Evolutionary conservation across 1,284 basidiomycete species (phyloP).

Genomic region (Marasmius fiardii): DNA sequence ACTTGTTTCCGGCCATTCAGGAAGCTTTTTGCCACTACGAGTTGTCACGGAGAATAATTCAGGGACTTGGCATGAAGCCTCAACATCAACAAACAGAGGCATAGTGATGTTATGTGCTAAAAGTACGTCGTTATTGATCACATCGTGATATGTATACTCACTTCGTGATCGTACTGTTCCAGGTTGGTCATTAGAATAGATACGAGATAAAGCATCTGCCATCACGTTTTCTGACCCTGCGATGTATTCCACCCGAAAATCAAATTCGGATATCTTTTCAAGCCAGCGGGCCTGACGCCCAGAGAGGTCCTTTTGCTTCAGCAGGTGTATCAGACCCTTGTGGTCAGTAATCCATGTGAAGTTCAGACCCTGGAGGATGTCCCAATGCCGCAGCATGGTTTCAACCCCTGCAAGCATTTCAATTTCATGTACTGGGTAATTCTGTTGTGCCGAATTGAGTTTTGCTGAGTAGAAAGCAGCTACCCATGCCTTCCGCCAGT

Average conservation of each 20-base stretch:
- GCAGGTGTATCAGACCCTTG: conserved; percentile 3
- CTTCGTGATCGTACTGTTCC: conserved; percentile 1
- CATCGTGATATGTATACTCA: conserved; percentile 7
- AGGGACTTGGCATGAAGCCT: neutral
- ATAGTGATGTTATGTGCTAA: neutral
- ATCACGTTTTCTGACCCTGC: conserved; percentile 1
- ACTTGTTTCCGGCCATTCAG: too few species aligned
- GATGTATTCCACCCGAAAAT: conserved; percentile 11
- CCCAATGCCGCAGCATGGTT: conserved; percentile 19
- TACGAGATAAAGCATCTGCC: conserved; percentile 1
- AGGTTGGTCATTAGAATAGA: conserved; percentile 8
- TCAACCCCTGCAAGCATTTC: conserved; percentile 25
- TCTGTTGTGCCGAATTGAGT: conserved; percentile 14
- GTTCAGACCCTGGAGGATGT: conserved; percentile 10
- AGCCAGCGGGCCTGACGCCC: conserved; percentile 9
- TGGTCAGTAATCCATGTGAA: conserved; percentile 4
- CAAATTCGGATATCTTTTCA: conserved; percentile 13
- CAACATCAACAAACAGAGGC: conserved; percentile 5
- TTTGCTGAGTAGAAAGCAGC: conserved; percentile 27
- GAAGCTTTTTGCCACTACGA: neutral
- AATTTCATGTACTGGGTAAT: conserved; percentile 19
- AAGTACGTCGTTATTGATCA: neutral
- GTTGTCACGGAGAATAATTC: neutral
- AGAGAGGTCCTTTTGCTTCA: conserved; percentile 13
- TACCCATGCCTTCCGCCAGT: conserved; percentile 13